A percentile compares a stretch with the other conserved stretches of the same genome.
phyloP scores from a whole-genome alignment of 768 basidiomycete genomes.

The Harrya chromipes region DNA sequence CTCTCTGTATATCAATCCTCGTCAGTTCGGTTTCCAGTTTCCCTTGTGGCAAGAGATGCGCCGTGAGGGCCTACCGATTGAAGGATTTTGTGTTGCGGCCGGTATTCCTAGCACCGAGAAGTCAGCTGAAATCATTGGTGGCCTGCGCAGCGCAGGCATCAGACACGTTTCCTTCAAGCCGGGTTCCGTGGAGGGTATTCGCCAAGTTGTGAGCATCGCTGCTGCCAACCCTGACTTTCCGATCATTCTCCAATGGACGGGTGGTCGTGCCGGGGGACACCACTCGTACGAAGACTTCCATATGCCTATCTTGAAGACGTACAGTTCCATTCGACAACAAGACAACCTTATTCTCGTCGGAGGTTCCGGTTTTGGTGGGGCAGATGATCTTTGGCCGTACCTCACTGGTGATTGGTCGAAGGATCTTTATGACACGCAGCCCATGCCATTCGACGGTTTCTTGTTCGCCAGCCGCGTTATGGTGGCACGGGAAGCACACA shows the following conservation, averaged over 20 bases:
- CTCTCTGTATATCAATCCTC: slow-evolving; percentile 96
- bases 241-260: slow-evolving; percentile 98
- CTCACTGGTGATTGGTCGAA: slow-evolving; percentile 95
- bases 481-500: slow-evolving; percentile 99
- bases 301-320: slow-evolving; percentile 89
- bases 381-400: slow-evolving; percentile 96
- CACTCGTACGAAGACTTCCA: slow-evolving; percentile 99
- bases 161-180: slow-evolving; percentile 98
- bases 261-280: slow-evolving; percentile 97
- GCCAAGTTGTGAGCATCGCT: slow-evolving; percentile 96
- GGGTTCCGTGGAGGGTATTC: slow-evolving; percentile 95
- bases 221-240: slow-evolving; percentile 93
- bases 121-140: slow-evolving; percentile 92
- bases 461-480: slow-evolving; percentile 96
- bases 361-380: slow-evolving; percentile 94
- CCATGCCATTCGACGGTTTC: slow-evolving; percentile 99
- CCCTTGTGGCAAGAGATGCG: slow-evolving; percentile 99
- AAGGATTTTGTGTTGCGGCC: slow-evolving; percentile 99
- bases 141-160: slow-evolving; percentile 78
- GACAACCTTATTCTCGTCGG: slow-evolving; percentile 86
- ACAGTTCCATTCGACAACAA: slow-evolving; percentile 85
- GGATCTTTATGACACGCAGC: slow-evolving; percentile 74
- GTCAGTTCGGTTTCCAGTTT: slow-evolving; percentile 95
- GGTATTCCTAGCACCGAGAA: slow-evolving; percentile 97
- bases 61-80: slow-evolving; percentile 89